Evolutionary conservation across 225 moss, liverwort and hornwort genomes (phyloP).

Genomic region (Ulota crispa): DNA sequence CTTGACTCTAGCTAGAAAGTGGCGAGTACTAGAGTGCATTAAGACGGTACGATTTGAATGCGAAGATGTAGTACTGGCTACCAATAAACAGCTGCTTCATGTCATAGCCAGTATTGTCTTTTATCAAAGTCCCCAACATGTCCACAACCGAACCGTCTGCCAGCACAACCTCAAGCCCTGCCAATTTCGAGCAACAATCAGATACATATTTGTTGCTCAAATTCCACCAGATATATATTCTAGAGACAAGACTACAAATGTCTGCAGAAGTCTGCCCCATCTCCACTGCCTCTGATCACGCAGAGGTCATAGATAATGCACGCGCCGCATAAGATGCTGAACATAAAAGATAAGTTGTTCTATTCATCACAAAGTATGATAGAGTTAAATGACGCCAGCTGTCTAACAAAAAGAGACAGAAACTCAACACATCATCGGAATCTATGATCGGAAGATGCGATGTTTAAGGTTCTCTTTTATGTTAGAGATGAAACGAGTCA

Average conservation of each 20-base stretch:
- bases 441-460: neutral
- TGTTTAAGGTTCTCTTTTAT: slow-evolving; percentile 5
- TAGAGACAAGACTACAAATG: neutral
- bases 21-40: slow-evolving; percentile 3
- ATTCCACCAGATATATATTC: slow-evolving; percentile 14
- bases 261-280: slow-evolving; percentile 4
- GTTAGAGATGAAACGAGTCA: slow-evolving; percentile 7
- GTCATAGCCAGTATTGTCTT: slow-evolving; percentile 98
- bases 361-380: neutral
- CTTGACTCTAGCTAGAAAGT: slow-evolving; percentile 10
- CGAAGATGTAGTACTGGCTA: slow-evolving; percentile 30
- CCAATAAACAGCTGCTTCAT: slow-evolving; percentile 97
- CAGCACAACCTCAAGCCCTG: slow-evolving; percentile 96
- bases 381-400: neutral
- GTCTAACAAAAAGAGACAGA: slow-evolving; percentile 4
- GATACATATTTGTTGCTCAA: slow-evolving; percentile 6
- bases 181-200: slow-evolving; percentile 28
- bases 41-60: slow-evolving; percentile 6
- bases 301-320: slow-evolving; percentile 6
- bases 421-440: neutral
- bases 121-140: slow-evolving; percentile 72
- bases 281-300: slow-evolving; percentile 7
- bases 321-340: slow-evolving; percentile 12
- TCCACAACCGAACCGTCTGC: slow-evolving; percentile 87
- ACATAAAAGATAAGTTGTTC: neutral